Evolutionary conservation across 2,329 filamentous ascomycete species (phyloP).

Genomic region (Albophoma yamanashiensis): DNA sequence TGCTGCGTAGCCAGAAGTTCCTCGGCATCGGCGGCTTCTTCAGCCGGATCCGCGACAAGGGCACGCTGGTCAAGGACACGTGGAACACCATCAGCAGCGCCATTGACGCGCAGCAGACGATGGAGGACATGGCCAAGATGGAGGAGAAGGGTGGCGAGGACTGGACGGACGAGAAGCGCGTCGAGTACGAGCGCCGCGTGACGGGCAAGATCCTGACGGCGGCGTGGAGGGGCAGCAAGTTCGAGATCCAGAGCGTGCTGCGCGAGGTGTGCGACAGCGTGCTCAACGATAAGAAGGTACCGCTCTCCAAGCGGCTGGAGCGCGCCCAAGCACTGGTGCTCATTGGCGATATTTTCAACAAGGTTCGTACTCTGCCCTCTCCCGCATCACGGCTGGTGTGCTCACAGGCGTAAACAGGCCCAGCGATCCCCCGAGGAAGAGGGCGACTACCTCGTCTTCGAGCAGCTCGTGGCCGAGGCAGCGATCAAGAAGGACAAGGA

Average conservation of each 20-base stretch:
- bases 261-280: constrained; percentile 89
- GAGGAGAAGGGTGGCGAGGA: constrained; percentile 93
- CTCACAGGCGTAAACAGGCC: constrained; percentile 42
- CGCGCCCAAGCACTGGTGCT: constrained; percentile 82
- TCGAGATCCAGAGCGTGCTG: constrained; percentile 93
- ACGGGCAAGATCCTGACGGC: constrained; percentile 97
- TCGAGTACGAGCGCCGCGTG: constrained; percentile 88
- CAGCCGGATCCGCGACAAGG: constrained; percentile 89
- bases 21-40: constrained; percentile 95
- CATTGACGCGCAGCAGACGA: constrained; percentile 94
- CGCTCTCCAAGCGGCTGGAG: constrained; percentile 77
- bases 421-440: constrained; percentile 89
- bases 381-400: background rate
- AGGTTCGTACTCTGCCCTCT: constrained; percentile 42
- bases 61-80: constrained; percentile 91
- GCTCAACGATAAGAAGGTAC: constrained; percentile 67
- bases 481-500: constrained; percentile 91
- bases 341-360: constrained; percentile 79
- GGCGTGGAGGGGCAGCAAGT: constrained; percentile 92
- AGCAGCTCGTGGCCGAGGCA: constrained; percentile 93
- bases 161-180: constrained; percentile 96
- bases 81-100: constrained; percentile 97
- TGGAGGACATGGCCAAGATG: constrained; percentile 97
- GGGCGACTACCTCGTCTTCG: constrained; percentile 96
- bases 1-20: constrained; percentile 94